These are phyloP conservation scores for Aspergillus sp. DNA, from an alignment of 2,329 filamentous ascomycete species.

Conservation along the genomic window DNA sequence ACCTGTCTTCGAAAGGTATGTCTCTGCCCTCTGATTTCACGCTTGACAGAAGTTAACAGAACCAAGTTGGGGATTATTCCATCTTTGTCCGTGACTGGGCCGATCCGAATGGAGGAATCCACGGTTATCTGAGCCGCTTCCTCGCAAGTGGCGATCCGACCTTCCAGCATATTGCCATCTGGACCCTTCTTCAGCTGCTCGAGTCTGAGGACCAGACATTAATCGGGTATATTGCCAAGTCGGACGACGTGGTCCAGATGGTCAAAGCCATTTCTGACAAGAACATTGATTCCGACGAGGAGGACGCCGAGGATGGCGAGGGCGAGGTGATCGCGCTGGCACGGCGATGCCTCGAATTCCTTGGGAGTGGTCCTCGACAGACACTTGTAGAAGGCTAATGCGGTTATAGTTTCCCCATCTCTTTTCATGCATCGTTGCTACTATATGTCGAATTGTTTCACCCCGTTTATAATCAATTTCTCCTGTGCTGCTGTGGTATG, in stretches of 20 bases:
- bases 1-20: conserved; percentile 93
- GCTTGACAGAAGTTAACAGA: conserved; percentile 22
- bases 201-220: conserved; percentile 91
- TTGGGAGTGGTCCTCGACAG: conserved; percentile 74
- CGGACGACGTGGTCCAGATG: conserved; percentile 87
- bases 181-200: conserved; percentile 91
- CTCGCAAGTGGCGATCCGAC: conserved; percentile 91
- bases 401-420: conserved; percentile 3
- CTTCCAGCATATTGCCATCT: conserved; percentile 98
- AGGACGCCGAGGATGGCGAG: conserved; percentile 85
- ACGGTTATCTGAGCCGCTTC: conserved; percentile 91
- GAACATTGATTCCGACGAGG: conserved; percentile 81
- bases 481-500: conserved; percentile 9
- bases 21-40: not conserved
- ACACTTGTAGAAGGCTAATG: conserved; percentile 74
- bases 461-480: conserved; percentile 10
- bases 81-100: conserved; percentile 95
- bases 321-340: conserved; percentile 90
- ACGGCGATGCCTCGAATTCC: conserved; percentile 81
- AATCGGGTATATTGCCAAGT: conserved; percentile 84
- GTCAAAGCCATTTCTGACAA: conserved; percentile 89
- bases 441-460: conserved; percentile 7
- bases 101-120: conserved; percentile 88
- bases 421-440: not conserved
- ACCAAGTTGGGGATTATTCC: conserved; percentile 85